These are phyloP conservation scores for Aspergillus clavatus DNA, from an alignment of 2,329 filamentous ascomycete species.

Conservation along the genomic window DNA sequence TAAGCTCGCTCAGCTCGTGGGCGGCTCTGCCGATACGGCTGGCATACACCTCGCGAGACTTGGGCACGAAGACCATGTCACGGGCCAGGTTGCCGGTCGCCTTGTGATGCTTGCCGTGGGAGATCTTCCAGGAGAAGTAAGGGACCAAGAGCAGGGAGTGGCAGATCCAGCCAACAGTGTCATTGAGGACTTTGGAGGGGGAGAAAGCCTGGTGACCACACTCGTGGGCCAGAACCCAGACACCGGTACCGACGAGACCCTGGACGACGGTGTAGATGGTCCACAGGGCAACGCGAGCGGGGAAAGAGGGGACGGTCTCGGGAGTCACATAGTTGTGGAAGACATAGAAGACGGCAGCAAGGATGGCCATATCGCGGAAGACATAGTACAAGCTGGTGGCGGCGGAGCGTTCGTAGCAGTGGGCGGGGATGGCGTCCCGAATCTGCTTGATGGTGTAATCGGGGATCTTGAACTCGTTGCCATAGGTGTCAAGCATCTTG, in stretches of 20 bases:
- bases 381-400: constrained; percentile 75
- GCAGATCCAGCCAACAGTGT: constrained; percentile 84
- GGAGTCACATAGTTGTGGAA: constrained; percentile 89
- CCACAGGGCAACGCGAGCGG: constrained; percentile 62
- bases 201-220: constrained; percentile 98
- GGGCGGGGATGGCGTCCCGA: constrained; percentile 91
- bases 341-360: constrained; percentile 75
- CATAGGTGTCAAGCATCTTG: constrained; percentile 82
- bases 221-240: constrained; percentile 97
- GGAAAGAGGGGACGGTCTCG: constrained; percentile 68
- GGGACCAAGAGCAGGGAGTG: constrained; percentile 87
- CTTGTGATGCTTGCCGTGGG: constrained; percentile 99
- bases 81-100: constrained; percentile 94
- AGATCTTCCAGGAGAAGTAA: constrained; percentile 99
- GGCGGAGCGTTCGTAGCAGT: constrained; percentile 89
- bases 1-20: constrained; percentile 82
- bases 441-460: constrained; percentile 98
- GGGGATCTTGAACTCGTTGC: constrained; percentile 88
- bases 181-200: constrained; percentile 82
- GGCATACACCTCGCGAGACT: constrained; percentile 78
- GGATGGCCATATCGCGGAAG: constrained; percentile 67
- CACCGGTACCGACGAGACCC: constrained; percentile 85
- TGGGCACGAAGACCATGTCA: constrained; percentile 98
- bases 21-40: constrained; percentile 65
- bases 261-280: constrained; percentile 72